Evolutionary conservation across 192 early-diverging fungal species (phyloP).

Genomic region (Chytriomyces sp.): DNA sequence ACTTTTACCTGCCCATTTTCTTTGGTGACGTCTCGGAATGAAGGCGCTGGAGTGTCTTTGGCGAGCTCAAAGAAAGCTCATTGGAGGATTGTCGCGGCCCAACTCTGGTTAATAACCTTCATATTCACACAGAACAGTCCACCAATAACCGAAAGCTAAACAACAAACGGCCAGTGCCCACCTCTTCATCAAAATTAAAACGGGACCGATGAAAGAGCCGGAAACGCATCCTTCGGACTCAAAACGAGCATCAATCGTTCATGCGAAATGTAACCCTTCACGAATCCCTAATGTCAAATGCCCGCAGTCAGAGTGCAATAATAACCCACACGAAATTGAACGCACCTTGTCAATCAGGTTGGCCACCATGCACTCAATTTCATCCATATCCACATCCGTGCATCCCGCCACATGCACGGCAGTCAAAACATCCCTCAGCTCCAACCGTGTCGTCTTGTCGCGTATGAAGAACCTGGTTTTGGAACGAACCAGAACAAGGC

Average conservation of each 20-base stretch:
- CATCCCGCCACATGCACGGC: slow-evolving; percentile 67
- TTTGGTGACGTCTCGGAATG: no score
- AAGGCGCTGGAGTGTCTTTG: no score
- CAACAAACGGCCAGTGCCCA: no score
- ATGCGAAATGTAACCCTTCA: slow-evolving; percentile 35
- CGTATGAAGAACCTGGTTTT: slow-evolving; percentile 50
- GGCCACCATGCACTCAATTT: slow-evolving; percentile 86
- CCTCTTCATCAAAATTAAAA: not conserved
- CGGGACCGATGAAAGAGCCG: slow-evolving; percentile 8
- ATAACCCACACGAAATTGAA: not conserved
- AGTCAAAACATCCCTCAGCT: slow-evolving; percentile 60
- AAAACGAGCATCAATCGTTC: slow-evolving; percentile 27
- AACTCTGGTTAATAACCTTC: no score
- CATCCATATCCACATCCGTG: slow-evolving; percentile 57
- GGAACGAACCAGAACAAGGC: not conserved
- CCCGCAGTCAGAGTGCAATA: not conserved
- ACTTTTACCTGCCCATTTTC: no score
- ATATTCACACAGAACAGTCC: no score
- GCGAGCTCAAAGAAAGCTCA: not conserved
- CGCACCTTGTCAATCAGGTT: slow-evolving; percentile 84
- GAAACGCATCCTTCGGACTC: slow-evolving; percentile 29
- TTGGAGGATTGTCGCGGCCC: no score
- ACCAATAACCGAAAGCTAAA: no score
- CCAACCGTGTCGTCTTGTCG: slow-evolving; percentile 58
- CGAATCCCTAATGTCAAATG: slow-evolving; percentile 6